A percentile compares a stretch with the other conserved stretches of the same genome.
Evolutionary conservation across 2,329 filamentous ascomycete species (phyloP).

Genomic region (Thermoascus crustaceus): DNA sequence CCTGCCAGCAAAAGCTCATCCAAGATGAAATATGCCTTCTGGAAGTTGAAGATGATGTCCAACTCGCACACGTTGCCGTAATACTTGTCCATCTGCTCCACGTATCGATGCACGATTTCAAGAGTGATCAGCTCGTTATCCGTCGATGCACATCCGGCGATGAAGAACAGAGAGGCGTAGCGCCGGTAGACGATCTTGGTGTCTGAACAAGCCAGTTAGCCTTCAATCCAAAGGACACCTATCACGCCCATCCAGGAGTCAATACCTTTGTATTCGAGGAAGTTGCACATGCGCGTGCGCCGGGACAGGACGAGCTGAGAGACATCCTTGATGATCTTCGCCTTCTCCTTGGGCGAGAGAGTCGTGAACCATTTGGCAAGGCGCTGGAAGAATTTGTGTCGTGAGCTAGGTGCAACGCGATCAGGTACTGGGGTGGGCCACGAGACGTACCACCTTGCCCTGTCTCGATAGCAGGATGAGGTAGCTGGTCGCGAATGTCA

Average conservation of each 20-base stretch:
- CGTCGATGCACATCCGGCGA: slow-evolving; percentile 90
- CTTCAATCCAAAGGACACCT: neutral
- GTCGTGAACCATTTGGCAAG: slow-evolving; percentile 99
- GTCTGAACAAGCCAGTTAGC: slow-evolving; percentile 47
- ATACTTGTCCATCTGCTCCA: slow-evolving; percentile 99
- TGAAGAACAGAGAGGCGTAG: slow-evolving; percentile 98
- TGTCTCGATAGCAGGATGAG: slow-evolving; percentile 94
- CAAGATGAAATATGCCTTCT: slow-evolving; percentile 98
- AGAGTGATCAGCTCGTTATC: slow-evolving; percentile 98
- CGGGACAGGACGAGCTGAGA: slow-evolving; percentile 93
- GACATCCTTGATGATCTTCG: slow-evolving; percentile 99
- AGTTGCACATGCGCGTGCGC: slow-evolving; percentile 98
- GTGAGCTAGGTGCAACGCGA: slow-evolving; percentile 16
- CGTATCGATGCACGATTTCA: slow-evolving; percentile 97
- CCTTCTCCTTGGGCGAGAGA: slow-evolving; percentile 93
- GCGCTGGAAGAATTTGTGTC: slow-evolving; percentile 53
- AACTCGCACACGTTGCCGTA: slow-evolving; percentile 99
- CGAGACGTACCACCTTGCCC: slow-evolving; percentile 85
- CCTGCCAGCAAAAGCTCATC: slow-evolving; percentile 92
- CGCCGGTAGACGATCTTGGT: slow-evolving; percentile 98
- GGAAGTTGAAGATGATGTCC: slow-evolving; percentile 99
- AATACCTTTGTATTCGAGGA: slow-evolving; percentile 95
- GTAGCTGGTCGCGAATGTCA: slow-evolving; percentile 57
- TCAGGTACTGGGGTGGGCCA: slow-evolving; percentile 30
- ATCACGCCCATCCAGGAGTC: neutral